phyloP scores from a whole-genome alignment of 345 rosid species.

The Ceriops decandra region DNA sequence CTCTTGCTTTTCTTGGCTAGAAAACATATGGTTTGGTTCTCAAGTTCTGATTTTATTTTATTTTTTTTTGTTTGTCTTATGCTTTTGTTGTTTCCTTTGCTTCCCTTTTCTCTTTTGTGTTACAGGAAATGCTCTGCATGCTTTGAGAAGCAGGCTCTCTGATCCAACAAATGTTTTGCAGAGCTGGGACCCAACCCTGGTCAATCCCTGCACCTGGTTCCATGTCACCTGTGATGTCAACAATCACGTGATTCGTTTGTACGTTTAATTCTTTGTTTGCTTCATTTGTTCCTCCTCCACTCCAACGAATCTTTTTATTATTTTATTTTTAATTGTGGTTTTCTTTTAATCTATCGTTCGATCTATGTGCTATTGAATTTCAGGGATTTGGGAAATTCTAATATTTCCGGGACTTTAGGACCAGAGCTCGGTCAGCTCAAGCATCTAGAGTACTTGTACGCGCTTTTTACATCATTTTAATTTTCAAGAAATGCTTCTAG shows the following conservation, averaged over 20 bases:
- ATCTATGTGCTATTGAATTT: not conserved
- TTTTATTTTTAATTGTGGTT: not conserved
- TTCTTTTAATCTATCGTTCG: not conserved
- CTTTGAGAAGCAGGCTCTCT: constrained; percentile 51
- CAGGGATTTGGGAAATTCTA: constrained; percentile 72
- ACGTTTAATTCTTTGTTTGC: constrained; percentile 14
- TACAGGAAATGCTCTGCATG: constrained; percentile 68
- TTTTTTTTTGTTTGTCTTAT: not conserved
- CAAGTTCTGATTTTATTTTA: not conserved
- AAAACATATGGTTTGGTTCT: constrained; percentile 5
- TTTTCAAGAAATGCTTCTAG: not conserved
- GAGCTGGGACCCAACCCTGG: constrained; percentile 96
- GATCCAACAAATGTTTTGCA: constrained; percentile 73
- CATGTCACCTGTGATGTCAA: constrained; percentile 69
- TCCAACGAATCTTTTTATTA: not conserved
- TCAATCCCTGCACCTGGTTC: constrained; percentile 89
- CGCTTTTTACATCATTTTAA: not conserved
- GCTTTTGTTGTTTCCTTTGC: not conserved
- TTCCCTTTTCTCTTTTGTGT: constrained; percentile 12
- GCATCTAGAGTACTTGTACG: constrained; percentile 68
- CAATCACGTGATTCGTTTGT: constrained; percentile 63
- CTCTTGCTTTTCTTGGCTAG: not conserved
- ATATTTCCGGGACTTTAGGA: constrained; percentile 62
- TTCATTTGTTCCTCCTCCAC: not conserved
- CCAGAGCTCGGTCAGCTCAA: constrained; percentile 59